A percentile compares a stretch with the other conserved stretches of the same genome.
Evolutionary conservation across 129 eudicot species (phyloP).

Genomic region (Glebionis coronaria): DNA sequence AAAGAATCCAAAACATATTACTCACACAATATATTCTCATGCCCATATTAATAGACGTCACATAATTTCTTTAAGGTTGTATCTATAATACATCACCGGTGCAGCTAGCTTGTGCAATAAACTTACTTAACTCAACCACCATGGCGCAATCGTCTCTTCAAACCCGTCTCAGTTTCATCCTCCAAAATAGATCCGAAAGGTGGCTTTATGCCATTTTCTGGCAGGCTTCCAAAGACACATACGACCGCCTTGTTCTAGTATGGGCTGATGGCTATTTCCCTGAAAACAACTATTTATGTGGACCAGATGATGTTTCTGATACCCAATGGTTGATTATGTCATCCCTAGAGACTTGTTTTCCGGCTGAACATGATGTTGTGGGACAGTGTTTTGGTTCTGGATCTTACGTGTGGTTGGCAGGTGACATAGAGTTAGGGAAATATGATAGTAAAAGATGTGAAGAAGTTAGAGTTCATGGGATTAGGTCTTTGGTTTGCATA

Average conservation of each 20-base stretch:
- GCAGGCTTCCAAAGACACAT: not conserved
- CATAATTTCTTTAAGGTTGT: too few species aligned
- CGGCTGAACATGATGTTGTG: not conserved
- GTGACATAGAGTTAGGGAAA: conserved; percentile 19
- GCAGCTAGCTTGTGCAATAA: too few species aligned
- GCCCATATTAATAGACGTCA: too few species aligned
- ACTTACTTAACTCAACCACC: too few species aligned
- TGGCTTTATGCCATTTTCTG: conserved; percentile 16
- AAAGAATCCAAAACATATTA: too few species aligned
- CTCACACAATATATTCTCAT: too few species aligned
- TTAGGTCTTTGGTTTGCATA: conserved; percentile 34
- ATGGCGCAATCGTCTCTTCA: not conserved
- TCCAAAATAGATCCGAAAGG: not conserved
- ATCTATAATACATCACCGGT: too few species aligned
- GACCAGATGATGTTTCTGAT: too few species aligned
- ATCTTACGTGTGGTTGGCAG: conserved; percentile 29
- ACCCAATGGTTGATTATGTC: too few species aligned
- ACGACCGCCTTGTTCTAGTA: not conserved
- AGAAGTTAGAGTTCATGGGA: conserved; percentile 36
- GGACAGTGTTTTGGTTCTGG: conserved; percentile 17
- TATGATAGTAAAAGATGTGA: conserved; percentile 30
- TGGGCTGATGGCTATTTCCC: not conserved
- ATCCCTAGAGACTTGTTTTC: too few species aligned
- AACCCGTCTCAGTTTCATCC: not conserved
- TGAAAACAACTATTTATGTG: too few species aligned